Conservation (phyloP, 2,329 filamentous ascomycete species). For the Colletotrichum tabaci region DNA sequence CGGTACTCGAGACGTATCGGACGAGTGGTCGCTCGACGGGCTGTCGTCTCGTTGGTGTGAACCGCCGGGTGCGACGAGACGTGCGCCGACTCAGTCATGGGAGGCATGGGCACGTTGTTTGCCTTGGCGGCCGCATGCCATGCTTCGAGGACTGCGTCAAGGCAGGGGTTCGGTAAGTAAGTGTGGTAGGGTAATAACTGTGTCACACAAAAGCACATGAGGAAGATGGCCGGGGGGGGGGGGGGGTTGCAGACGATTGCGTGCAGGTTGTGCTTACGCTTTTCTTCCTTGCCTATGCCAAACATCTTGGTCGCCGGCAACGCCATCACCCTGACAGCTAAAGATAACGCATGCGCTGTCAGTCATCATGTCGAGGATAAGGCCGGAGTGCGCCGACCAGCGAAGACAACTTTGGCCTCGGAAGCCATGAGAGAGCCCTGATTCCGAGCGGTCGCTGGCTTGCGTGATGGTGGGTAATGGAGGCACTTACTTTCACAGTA, state of each 20-base stretch:
- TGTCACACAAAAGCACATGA: conserved; percentile 3
- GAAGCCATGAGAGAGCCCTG: neutral
- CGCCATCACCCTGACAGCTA: conserved; percentile 70
- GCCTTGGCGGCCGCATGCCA: conserved; percentile 61
- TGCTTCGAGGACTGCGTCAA: conserved; percentile 47
- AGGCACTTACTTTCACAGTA: conserved; percentile 74
- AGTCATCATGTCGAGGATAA: neutral
- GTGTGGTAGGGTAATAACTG: neutral
- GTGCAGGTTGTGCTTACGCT: conserved; percentile 47
- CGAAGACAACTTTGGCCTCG: neutral
- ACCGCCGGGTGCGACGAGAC: conserved; percentile 80
- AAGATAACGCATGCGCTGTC: conserved; percentile 2
- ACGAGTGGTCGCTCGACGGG: conserved; percentile 11
- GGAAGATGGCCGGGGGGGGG: conserved; percentile 3
- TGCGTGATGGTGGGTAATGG: neutral
- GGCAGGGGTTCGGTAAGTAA: neutral
- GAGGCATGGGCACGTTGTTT: conserved; percentile 62
- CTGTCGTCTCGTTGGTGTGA: conserved; percentile 47
- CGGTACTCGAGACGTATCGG: conserved; percentile 25
- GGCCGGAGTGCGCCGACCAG: conserved; percentile 19
- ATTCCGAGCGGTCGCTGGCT: neutral
- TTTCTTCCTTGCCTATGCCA: conserved; percentile 60
- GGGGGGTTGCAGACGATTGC: neutral
- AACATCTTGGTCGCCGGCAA: conserved; percentile 62
- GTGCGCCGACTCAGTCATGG: conserved; percentile 68